Evolutionary conservation across 148 eudicot species (phyloP).

Genomic region (Rhododendron mucronatum): DNA sequence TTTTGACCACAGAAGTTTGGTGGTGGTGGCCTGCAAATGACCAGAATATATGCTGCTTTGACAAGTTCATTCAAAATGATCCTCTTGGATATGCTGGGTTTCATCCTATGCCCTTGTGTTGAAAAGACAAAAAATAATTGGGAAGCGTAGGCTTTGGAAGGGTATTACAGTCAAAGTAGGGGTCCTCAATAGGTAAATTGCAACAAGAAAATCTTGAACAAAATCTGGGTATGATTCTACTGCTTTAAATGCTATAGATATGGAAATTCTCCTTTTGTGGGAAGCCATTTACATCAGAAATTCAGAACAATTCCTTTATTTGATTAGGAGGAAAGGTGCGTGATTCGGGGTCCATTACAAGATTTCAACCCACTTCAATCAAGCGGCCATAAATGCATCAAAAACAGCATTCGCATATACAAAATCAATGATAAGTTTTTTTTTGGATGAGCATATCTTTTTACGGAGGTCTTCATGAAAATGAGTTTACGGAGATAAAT

Average conservation of each 20-base stretch:
- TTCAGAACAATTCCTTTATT: slow-evolving; percentile 1
- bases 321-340: neutral
- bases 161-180: neutral
- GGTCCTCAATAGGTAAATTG: neutral
- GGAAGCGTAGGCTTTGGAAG: neutral
- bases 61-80: neutral
- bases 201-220: neutral
- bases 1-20: neutral
- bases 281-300: slow-evolving; percentile 14
- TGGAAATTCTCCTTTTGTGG: slow-evolving; percentile 1
- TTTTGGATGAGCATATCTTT: no score
- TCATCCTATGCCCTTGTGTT: neutral
- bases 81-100: neutral
- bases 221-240: slow-evolving; percentile 13
- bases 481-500: no score
- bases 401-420: neutral
- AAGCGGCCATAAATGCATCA: neutral
- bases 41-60: neutral
- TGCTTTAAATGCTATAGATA: slow-evolving; percentile 22
- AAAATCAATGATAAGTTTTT: neutral
- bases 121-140: neutral
- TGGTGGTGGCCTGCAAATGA: neutral
- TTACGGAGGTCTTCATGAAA: no score
- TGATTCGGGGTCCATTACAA: neutral
- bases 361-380: neutral